Evolutionary conservation across 345 rosid genomes (phyloP), one percentile per base, ranked within the genome.

Genomic region (Hypericum androsaemum): DNA sequence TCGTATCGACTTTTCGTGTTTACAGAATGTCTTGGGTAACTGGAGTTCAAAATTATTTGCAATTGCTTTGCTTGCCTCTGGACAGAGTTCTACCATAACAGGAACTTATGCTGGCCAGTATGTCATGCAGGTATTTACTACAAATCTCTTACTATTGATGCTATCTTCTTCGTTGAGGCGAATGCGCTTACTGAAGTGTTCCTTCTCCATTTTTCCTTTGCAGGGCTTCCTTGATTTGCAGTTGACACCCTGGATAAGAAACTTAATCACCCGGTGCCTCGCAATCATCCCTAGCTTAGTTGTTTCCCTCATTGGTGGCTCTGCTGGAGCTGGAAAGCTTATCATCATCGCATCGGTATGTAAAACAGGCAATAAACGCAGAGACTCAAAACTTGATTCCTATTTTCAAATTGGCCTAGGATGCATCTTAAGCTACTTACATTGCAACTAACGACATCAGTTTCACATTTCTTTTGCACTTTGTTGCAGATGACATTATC

Each of bases 91-190:
- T 17, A 90, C 98, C 5, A 87, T 90, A 58, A 90, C 98, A 0
- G 98, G 98, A 66, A 90, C 96, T 39, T 90, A 88, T 70, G 98
- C 96, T 14, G 98, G 96, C 58, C 98, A 90, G 62, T 90, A 90
- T 69, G 94, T 90, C 32, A 90, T 82, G 96, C 90, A 80, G 94
- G 97, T 89, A 73, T 32, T 45, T 53, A 39, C 17, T 17, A 44
- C 38, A 22, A 11, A 59, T 56, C 16, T 32, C 36, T n/a, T 36
- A 8, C 12, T 44, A 9, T 14, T 41, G 4, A 22, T 22, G 32
- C 32, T 22, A 1, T 22, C 32, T 22, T 22, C 32, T 22, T 22
- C 32, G 32, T 22, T 4, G 32, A 22, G 32, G 32, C 32, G 32
- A 22, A 22, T 22, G 32, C 32, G 32, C 32, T 22, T 22, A 22